Evolutionary conservation across 345 rosid species (phyloP), one percentile per base, ranked within the genome.

Genomic region (Bruguiera gymnorhiza): DNA sequence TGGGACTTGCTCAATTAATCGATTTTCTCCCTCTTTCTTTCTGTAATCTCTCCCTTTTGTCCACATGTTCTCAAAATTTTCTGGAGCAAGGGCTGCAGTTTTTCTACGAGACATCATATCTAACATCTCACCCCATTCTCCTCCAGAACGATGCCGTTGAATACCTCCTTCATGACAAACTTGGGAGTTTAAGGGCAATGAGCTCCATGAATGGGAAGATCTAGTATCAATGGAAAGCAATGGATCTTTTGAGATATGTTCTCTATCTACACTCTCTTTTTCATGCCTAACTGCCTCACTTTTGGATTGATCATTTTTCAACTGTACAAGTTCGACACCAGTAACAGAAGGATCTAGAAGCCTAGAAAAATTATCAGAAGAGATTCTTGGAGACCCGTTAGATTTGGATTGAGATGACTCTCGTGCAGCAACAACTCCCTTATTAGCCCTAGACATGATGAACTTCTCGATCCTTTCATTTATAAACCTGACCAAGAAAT

Each of bases 11-110:
- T 87, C 81, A 39, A 30, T 69, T 23, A 71, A n/a, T 62, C 55
- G 60, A 73, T 80, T 77, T 74, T 80, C 82, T 19, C 78, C 79
- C 61, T 83, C 84, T 78, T 82, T 90, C 78, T 75, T 85, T 76
- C 61, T 83, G 78, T 92, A 92, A 53, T 90, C 85, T 85, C 89
- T 89, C 78, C 99, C 99, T 82, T 92, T 96, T 19, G 98, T 79
- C 99, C 99, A 96, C 87, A 96, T 83, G 75, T 90, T 92, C 60
- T 96, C 99, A 73, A 96, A 86, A 83, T 96, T 84, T 81, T 92
- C 99, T 8, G 98, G 97, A 63, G 99, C 91, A 79, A 96, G 98
- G 46, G 85, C 86, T 69, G 85, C 90, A 67, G 88, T 86, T 84
- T 89, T 96, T 84, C 91, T 96, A 56, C 81, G 89, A 48, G 97